phyloP scores from a whole-genome alignment of 176 grass and related monocot species.

The Echinochloa phyllopogon region DNA sequence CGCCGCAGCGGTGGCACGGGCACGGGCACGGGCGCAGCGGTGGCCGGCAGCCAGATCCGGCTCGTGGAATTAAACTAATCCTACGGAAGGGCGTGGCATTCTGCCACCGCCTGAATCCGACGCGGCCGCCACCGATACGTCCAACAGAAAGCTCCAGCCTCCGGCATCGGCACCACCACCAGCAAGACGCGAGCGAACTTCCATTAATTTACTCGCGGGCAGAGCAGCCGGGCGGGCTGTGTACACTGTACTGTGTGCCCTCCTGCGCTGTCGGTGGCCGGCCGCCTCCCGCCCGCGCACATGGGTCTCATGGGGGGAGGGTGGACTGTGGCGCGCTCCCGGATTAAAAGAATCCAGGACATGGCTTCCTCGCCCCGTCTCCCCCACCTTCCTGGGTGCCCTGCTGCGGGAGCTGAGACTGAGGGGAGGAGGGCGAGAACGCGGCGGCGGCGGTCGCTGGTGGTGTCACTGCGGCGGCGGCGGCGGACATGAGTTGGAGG shows the following conservation, averaged over 20 bases:
- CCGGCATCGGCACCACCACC: too few relatives aligned
- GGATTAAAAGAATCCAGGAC: conserved; percentile 24
- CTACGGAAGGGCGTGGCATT: too few relatives aligned
- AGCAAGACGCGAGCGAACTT: not conserved
- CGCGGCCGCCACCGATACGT: too few relatives aligned
- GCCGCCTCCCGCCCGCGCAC: conserved; percentile 33
- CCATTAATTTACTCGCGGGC: not conserved
- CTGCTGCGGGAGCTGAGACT: conserved; percentile 28
- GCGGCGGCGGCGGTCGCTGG: conserved; percentile 2
- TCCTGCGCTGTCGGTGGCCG: conserved; percentile 30
- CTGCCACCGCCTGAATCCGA: not conserved
- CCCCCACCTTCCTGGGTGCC: not conserved
- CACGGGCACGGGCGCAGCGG: too few relatives aligned
- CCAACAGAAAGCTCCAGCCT: not conserved
- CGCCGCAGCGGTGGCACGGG: too few relatives aligned
- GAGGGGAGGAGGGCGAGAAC: conserved; percentile 27
- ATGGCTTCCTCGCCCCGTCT: not conserved
- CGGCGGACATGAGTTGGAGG: conserved; percentile 42
- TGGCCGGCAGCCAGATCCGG: too few relatives aligned
- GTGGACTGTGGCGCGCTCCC: conserved; percentile 2
- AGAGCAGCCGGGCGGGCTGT: not conserved
- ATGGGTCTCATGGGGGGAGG: conserved; percentile 25
- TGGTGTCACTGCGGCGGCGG: not conserved
- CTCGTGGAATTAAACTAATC: too few relatives aligned
- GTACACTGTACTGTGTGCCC: too few relatives aligned